Conservation (phyloP, 352 stramenopile species). For the Phytopythium chamaehyphon region DNA sequence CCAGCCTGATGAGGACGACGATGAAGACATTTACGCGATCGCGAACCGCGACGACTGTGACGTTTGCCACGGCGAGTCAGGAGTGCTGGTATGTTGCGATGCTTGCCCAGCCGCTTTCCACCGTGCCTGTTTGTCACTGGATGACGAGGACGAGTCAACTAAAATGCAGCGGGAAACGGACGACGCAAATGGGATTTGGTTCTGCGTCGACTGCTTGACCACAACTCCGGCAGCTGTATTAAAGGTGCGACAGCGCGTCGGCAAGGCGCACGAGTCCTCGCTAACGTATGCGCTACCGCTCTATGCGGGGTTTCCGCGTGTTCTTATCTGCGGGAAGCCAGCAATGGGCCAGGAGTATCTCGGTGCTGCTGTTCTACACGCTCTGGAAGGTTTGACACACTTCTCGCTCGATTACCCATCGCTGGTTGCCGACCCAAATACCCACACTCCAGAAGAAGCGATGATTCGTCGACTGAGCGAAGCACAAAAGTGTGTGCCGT, state of each 20-base stretch:
- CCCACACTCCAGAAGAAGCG: slow-evolving; percentile 69
- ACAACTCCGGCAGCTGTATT: slow-evolving; percentile 20
- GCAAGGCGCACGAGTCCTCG: slow-evolving; percentile 20
- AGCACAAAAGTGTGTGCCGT: slow-evolving; percentile 73
- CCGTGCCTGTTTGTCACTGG: slow-evolving; percentile 26
- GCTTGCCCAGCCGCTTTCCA: slow-evolving; percentile 65
- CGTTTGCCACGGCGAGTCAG: slow-evolving; percentile 59
- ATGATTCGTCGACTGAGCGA: slow-evolving; percentile 66
- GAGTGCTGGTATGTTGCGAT: slow-evolving; percentile 55
- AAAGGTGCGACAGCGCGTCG: slow-evolving; percentile 15
- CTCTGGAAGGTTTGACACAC: slow-evolving; percentile 69
- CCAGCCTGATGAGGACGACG: slow-evolving; percentile 45
- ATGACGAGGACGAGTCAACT: slow-evolving; percentile 6
- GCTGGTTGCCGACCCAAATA: slow-evolving; percentile 63
- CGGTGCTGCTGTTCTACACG: slow-evolving; percentile 57
- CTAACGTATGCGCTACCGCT: slow-evolving; percentile 31
- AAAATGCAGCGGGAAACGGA: not conserved
- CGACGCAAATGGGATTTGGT: slow-evolving; percentile 28
- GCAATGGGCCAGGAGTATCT: slow-evolving; percentile 79
- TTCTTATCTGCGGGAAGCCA: slow-evolving; percentile 53
- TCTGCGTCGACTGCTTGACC: slow-evolving; percentile 48
- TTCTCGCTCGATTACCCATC: slow-evolving; percentile 82
- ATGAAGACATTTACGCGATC: slow-evolving; percentile 65
- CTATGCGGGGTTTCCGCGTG: slow-evolving; percentile 57
- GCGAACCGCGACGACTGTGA: slow-evolving; percentile 63